These are phyloP conservation scores for Thymus mandschuricus DNA, from an alignment of 257 asterid species.

Conservation along the genomic window DNA sequence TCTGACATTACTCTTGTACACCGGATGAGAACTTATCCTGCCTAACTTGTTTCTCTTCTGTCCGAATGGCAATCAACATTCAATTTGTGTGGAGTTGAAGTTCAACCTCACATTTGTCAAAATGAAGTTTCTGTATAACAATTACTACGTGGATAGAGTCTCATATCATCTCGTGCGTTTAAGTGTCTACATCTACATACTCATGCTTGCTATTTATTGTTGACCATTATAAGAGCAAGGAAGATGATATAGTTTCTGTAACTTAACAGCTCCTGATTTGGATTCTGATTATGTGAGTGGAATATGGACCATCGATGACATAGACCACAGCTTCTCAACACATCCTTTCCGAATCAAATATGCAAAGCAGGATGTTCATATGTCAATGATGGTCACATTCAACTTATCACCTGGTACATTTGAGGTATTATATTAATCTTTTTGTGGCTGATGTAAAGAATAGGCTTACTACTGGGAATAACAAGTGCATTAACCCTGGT, in stretches of 20 bases:
- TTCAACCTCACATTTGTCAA: constrained; percentile 11
- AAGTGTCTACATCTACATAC: constrained; percentile 10
- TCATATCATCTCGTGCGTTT: constrained; percentile 16
- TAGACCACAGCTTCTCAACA: constrained; percentile 83
- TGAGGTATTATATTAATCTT: constrained; percentile 50
- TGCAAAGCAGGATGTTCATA: constrained; percentile 87
- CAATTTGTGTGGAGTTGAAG: constrained; percentile 16
- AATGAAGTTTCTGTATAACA: constrained; percentile 9
- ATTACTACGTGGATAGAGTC: constrained; percentile 4
- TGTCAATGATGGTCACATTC: constrained; percentile 88
- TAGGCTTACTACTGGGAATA: background rate
- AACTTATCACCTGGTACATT: constrained; percentile 56
- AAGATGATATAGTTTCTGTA: constrained; percentile 30
- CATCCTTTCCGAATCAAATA: constrained; percentile 89
- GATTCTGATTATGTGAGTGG: constrained; percentile 79
- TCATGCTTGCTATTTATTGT: constrained; percentile 9
- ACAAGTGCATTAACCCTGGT: background rate
- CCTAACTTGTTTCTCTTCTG: background rate
- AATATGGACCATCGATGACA: constrained; percentile 88
- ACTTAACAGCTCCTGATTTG: constrained; percentile 82
- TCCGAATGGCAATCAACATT: constrained; percentile 17
- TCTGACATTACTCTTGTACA: constrained; percentile 18
- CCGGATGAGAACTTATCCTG: background rate
- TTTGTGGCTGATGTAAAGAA: constrained; percentile 1
- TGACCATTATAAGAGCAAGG: constrained; percentile 27